A percentile compares a stretch with the other conserved stretches of the same genome.
Conservation (phyloP, 208 protist species). For the Blechomonas ayalai region DNA sequence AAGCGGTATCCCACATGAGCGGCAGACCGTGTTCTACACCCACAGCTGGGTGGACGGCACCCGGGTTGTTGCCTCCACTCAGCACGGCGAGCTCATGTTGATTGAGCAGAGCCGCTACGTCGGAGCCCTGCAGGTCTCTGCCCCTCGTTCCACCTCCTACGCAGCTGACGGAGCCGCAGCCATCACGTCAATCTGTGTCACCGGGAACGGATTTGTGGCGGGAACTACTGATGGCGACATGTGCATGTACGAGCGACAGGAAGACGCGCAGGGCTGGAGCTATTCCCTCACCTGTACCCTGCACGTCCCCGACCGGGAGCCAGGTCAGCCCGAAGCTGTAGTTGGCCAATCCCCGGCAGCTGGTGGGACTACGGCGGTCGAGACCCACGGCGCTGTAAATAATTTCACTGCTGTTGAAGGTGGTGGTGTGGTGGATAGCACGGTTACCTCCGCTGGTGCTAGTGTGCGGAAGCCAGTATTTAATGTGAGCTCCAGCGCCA, state of each 20-base stretch:
- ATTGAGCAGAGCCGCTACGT: slow-evolving; percentile 68
- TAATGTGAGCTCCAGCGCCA: too few relatives aligned
- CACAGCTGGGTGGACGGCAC: slow-evolving; percentile 86
- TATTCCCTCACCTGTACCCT: slow-evolving; percentile 5
- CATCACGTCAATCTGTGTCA: slow-evolving; percentile 39
- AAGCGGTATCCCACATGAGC: slow-evolving; percentile 40
- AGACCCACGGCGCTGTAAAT: too few relatives aligned
- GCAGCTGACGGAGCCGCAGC: background rate
- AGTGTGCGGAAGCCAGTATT: too few relatives aligned
- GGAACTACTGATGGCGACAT: slow-evolving; percentile 62
- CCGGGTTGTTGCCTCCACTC: slow-evolving; percentile 83
- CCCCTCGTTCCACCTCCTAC: slow-evolving; percentile 1
- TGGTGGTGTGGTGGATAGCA: background rate
- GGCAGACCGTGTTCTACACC: slow-evolving; percentile 75
- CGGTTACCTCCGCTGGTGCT: background rate
- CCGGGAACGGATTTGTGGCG: slow-evolving; percentile 57
- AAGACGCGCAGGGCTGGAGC: slow-evolving; percentile 1
- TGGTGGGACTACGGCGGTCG: background rate
- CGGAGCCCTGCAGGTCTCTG: slow-evolving; percentile 25
- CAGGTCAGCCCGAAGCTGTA: slow-evolving; percentile 1
- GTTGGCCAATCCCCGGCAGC: background rate
- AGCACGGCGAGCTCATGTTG: slow-evolving; percentile 74
- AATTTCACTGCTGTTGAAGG: background rate
- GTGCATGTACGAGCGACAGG: slow-evolving; percentile 53
- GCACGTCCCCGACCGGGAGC: slow-evolving; percentile 6